Conservation (phyloP, 78 protist genomes). For the Emiliania huxleyi region DNA sequence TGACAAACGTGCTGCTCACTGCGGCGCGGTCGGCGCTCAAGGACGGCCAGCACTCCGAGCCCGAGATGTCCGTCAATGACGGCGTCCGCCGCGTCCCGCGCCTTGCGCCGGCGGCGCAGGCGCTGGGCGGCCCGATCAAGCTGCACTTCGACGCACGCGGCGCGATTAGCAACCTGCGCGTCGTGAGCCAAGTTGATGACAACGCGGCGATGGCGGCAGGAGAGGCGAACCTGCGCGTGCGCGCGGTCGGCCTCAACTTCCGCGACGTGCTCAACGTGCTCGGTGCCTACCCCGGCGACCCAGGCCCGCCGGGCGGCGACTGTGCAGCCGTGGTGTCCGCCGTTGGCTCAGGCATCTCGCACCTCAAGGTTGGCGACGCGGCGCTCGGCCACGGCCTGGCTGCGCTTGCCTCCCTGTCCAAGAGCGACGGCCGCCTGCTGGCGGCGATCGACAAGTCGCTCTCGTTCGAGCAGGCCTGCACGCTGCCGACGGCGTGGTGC, state of each 20-base stretch:
- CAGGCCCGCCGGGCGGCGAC: not conserved
- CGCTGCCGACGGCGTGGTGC: not conserved
- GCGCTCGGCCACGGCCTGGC: not conserved
- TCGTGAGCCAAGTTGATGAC: not conserved
- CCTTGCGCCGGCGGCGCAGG: not conserved
- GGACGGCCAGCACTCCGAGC: not conserved
- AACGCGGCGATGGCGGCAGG: not conserved
- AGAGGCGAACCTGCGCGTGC: not conserved
- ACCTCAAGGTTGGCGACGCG: too few relatives aligned
- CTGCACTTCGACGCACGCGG: not conserved
- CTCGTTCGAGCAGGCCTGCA: not conserved
- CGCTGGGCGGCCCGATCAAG: not conserved
- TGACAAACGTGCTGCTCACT: not conserved
- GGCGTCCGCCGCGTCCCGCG: not conserved
- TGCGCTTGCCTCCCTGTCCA: not conserved
- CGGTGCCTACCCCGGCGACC: constrained; percentile 7
- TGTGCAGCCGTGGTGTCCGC: not conserved
- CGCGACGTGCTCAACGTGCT: constrained; percentile 26
- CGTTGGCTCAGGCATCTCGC: not conserved
- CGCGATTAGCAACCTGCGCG: not conserved
- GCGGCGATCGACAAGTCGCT: not conserved
- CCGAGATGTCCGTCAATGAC: not conserved
- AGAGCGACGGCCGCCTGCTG: not conserved
- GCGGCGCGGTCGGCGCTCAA: not conserved
- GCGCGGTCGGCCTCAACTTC: constrained; percentile 13